Conservation (phyloP, 2,329 filamentous ascomycete genomes). For the Phoma sp. region DNA sequence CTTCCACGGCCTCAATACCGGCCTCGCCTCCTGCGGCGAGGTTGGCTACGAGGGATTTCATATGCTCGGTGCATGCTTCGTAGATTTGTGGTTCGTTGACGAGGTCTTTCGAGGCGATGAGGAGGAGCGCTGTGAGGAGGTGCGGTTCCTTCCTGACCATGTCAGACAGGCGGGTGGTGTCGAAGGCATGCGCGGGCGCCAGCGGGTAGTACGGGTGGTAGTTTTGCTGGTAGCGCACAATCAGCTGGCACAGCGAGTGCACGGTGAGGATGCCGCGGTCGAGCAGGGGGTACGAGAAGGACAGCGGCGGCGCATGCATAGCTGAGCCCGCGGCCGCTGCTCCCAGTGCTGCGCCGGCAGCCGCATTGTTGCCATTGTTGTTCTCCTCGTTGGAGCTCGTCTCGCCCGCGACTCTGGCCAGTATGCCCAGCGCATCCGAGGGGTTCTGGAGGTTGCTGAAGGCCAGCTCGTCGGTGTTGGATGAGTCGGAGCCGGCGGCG, state of each 20-base stretch:
- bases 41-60: slow-evolving; percentile 72
- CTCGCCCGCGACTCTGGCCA: slow-evolving; percentile 55
- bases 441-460: slow-evolving; percentile 58
- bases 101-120: slow-evolving; percentile 76
- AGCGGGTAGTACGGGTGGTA: slow-evolving; percentile 77
- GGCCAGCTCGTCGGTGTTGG: slow-evolving; percentile 44
- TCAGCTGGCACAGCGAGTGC: slow-evolving; percentile 60
- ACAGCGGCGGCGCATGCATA: slow-evolving; percentile 40
- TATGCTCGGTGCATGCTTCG: slow-evolving; percentile 71
- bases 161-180: slow-evolving; percentile 60
- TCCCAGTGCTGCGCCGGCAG: slow-evolving; percentile 9
- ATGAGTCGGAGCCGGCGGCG: slow-evolving; percentile 38
- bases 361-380: slow-evolving; percentile 10
- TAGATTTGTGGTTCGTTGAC: slow-evolving; percentile 69
- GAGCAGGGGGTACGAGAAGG: slow-evolving; percentile 53
- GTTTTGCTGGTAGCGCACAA: slow-evolving; percentile 67
- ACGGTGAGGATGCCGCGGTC: slow-evolving; percentile 52
- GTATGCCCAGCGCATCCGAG: slow-evolving; percentile 58
- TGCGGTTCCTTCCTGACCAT: slow-evolving; percentile 70
- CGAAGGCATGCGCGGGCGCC: slow-evolving; percentile 67
- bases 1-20: slow-evolving; percentile 75
- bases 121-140: slow-evolving; percentile 73
- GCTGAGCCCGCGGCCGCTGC: slow-evolving; percentile 22
- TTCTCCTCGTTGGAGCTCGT: slow-evolving; percentile 43
- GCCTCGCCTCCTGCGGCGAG: slow-evolving; percentile 72